Evolutionary conservation across 1,284 basidiomycete genomes (phyloP).

Genomic region (Termitomyces sp.): DNA sequence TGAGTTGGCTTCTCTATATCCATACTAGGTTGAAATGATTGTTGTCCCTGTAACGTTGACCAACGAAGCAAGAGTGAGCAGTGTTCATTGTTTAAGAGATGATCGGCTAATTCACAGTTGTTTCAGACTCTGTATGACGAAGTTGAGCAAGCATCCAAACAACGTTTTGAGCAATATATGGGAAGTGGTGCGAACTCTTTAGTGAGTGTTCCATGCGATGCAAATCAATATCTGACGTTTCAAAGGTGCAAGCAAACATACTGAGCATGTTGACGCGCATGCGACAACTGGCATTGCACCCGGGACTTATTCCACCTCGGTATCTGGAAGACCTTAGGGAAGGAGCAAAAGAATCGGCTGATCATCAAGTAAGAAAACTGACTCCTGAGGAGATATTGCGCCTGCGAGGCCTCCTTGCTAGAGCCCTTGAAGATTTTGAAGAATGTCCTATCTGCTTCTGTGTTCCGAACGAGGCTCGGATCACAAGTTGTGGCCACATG

Average conservation of each 20-base stretch:
- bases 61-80: slow-evolving; percentile 58
- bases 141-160: slow-evolving; percentile 59
- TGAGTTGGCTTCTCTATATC: background rate
- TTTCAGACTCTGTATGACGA: slow-evolving; percentile 68
- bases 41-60: slow-evolving; percentile 66
- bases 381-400: slow-evolving; percentile 47
- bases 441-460: slow-evolving; percentile 82
- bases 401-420: slow-evolving; percentile 60
- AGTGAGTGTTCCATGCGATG: slow-evolving; percentile 21
- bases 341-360: slow-evolving; percentile 28
- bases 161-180: slow-evolving; percentile 59
- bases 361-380: slow-evolving; percentile 29
- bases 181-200: slow-evolving; percentile 35
- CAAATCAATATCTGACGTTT: background rate
- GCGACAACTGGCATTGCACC: slow-evolving; percentile 81
- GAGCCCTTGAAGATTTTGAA: slow-evolving; percentile 76
- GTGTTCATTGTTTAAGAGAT: background rate
- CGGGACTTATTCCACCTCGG: slow-evolving; percentile 68
- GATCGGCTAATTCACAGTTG: background rate
- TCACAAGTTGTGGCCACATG: slow-evolving; percentile 74
- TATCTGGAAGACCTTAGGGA: slow-evolving; percentile 68
- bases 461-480: slow-evolving; percentile 62
- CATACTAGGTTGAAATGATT: slow-evolving; percentile 62
- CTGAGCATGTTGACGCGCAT: slow-evolving; percentile 82
- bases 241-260: slow-evolving; percentile 64